Evolutionary conservation across 148 eudicot genomes (phyloP), one percentile per base, ranked within the genome.

Genomic region (Polygonum maritimum): DNA sequence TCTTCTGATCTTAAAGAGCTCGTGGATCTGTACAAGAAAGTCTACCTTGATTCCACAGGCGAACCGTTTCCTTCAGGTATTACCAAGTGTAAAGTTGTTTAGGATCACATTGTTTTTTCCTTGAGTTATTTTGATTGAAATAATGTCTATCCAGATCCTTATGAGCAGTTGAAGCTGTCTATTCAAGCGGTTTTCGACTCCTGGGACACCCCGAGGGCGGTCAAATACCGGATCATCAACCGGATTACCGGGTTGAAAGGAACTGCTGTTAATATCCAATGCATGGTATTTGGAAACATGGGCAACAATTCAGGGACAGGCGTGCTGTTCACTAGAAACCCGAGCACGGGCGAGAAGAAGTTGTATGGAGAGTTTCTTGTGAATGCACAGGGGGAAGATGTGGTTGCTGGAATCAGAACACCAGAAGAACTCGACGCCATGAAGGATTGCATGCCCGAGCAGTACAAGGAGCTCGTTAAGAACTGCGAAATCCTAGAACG

Each of bases 301-400:
- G 99, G 97, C 55, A 77, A 92, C 79, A 90, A 96, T 80, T 95
- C 99, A 19, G 99, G 99, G 47, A 95, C 99, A 1, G 99, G 99
- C n/a, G 99, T 95, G 72, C 92, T 95, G 41, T 95, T 95, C 81
- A 95, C 99, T 26, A 90, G 99, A 63, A 95, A 92, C 75, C 99
- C 99, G 18, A 95, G 97, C 80, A 95, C 97, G 0, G 99, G 99
- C 26, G 99, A 95, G 76, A 92, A 90, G 75, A 89, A 90, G 88
- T 88, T 95, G 48, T 95, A 95, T 63, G 99, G 99, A 48, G 99
- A 95, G 83, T 95, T 95, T 83, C 78, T 95, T 31, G 57, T 92
- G 74, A 95, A 95, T 81, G 99, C 99, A 65, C 99, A 92, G 96
- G 98, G 98, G 70, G 98, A 95, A 81, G 98, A 95, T 78, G 98